These are phyloP conservation scores for Penicillium subrubescens DNA, from an alignment of 495 filamentous ascomycete species.

Conservation along the genomic window DNA sequence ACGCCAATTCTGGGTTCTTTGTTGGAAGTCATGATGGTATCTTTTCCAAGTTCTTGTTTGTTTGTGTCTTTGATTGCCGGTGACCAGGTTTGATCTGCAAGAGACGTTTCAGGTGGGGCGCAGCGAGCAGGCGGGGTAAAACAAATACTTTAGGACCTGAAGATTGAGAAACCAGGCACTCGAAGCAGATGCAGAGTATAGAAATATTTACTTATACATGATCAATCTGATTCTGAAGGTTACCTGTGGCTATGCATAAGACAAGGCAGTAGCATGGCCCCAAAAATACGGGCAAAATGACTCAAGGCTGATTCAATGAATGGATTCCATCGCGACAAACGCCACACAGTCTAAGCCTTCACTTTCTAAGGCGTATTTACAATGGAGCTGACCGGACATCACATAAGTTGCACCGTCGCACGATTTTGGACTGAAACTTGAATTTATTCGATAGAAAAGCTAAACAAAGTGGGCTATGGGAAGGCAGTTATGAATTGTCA, in stretches of 20 bases:
- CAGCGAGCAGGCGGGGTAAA: background rate
- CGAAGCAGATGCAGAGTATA: background rate
- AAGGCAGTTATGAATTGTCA: background rate
- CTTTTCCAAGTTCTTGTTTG: background rate
- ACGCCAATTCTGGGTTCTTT: slow-evolving; percentile 36
- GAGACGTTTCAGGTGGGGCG: background rate
- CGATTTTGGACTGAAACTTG: background rate
- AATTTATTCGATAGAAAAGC: background rate
- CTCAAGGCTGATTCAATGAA: background rate
- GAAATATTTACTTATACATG: background rate
- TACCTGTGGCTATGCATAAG: background rate
- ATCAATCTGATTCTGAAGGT: background rate
- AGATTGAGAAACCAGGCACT: background rate
- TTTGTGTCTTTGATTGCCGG: background rate
- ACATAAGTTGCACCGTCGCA: background rate
- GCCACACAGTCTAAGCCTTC: background rate
- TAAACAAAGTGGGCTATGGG: background rate
- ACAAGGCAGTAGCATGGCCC: background rate
- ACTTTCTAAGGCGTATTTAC: background rate
- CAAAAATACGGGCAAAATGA: background rate
- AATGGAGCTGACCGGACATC: background rate
- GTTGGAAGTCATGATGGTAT: background rate
- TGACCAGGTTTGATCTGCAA: slow-evolving; percentile 1
- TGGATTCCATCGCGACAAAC: background rate
- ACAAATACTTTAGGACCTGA: background rate